phyloP scores from a whole-genome alignment of 139 green algal genomes.

The Closterium sp. region DNA sequence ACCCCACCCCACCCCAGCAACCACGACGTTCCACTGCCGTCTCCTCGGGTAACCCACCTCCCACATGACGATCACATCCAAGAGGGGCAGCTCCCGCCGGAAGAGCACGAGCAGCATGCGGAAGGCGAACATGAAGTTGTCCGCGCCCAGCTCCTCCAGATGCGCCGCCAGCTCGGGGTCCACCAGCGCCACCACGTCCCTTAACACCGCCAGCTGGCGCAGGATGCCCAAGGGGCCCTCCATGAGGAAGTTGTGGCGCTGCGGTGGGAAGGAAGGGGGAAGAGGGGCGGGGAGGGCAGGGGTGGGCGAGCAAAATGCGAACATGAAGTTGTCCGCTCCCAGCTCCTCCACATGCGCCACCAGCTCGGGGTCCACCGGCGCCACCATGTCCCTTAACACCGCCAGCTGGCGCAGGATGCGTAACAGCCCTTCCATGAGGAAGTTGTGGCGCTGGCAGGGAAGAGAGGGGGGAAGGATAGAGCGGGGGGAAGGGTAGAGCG shows the following conservation, averaged over 20 bases:
- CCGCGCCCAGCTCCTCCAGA: conserved; percentile 60
- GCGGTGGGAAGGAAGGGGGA: conserved; percentile 52
- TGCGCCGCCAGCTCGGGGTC: conserved; percentile 29
- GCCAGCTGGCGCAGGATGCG: conserved; percentile 1
- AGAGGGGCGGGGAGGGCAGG: neutral
- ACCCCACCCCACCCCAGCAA: too few relatives aligned
- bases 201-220: neutral
- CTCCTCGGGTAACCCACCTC: conserved; percentile 43
- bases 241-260: conserved; percentile 52
- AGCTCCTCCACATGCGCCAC: conserved; percentile 52
- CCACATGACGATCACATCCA: conserved; percentile 50
- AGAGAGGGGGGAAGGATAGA: neutral
- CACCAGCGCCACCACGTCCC: neutral
- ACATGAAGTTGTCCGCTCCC: conserved; percentile 67
- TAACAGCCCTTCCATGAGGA: neutral
- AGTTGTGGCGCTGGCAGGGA: conserved; percentile 44
- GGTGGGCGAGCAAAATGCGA: too few relatives aligned
- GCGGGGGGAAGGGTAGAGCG: neutral
- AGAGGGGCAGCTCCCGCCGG: conserved; percentile 69
- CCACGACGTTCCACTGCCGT: too few relatives aligned
- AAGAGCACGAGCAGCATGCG: conserved; percentile 79
- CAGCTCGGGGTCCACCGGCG: neutral
- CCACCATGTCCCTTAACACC: neutral
- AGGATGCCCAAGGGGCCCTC: neutral
- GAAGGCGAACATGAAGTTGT: conserved; percentile 83